A percentile compares a stretch with the other conserved stretches of the same genome.
Evolutionary conservation across 1,284 basidiomycete species (phyloP).

Genomic region (Rhodotorula glutinis): DNA sequence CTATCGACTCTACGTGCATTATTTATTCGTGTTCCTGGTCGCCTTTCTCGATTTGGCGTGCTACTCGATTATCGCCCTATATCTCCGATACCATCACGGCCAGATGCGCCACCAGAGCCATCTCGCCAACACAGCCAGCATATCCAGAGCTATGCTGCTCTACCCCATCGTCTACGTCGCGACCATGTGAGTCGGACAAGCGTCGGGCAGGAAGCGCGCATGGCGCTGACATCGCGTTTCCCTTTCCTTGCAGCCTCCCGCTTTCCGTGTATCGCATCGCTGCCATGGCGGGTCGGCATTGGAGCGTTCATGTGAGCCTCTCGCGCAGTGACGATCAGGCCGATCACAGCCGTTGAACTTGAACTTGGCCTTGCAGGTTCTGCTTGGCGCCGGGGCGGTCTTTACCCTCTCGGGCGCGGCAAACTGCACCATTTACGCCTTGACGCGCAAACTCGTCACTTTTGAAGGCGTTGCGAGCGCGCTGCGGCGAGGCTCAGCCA

Average conservation of each 20-base stretch:
- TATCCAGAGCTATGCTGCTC: constrained; percentile 18
- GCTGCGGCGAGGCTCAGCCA: not conserved
- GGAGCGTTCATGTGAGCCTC: not conserved
- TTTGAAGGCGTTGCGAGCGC: constrained; percentile 8
- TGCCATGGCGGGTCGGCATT: constrained; percentile 8
- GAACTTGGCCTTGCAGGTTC: not conserved
- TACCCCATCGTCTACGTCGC: constrained; percentile 21
- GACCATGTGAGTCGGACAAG: constrained; percentile 11
- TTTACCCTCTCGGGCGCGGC: constrained; percentile 21
- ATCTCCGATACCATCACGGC: constrained; percentile 3
- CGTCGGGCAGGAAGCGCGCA: too few species aligned
- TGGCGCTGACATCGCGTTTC: too few species aligned
- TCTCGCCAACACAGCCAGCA: not conserved
- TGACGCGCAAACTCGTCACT: constrained; percentile 25
- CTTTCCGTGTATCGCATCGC: constrained; percentile 21
- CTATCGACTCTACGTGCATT: constrained; percentile 17
- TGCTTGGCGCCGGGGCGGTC: constrained; percentile 20
- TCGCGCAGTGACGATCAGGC: too few species aligned
- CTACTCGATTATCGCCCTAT: constrained; percentile 17
- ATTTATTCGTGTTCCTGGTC: constrained; percentile 23
- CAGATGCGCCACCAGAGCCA: not conserved
- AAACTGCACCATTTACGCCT: constrained; percentile 25
- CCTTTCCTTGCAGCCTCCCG: constrained; percentile 15
- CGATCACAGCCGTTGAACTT: too few species aligned
- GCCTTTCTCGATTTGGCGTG: constrained; percentile 13